These are phyloP conservation scores for Xylaria bambusicola DNA, from an alignment of 495 filamentous ascomycete genomes.

Conservation along the genomic window DNA sequence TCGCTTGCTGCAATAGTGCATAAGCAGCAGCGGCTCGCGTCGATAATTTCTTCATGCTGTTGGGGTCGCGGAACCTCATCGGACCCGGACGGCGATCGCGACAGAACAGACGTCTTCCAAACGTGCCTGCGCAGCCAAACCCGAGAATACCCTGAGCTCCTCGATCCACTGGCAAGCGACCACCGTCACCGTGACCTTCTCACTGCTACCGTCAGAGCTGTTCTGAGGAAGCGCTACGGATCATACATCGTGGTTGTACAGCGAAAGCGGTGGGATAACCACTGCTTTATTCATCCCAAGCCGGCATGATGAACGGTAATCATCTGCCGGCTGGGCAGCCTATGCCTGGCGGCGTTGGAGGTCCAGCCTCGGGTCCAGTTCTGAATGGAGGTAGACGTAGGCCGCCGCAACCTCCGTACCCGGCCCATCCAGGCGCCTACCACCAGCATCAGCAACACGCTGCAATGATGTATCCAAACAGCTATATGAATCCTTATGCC, in stretches of 20 bases:
- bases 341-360: constrained; percentile 43
- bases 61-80: constrained; percentile 27
- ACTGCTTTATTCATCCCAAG: constrained; percentile 50
- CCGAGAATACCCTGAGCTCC: neutral
- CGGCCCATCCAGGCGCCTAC: constrained; percentile 25
- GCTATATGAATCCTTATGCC: constrained; percentile 41
- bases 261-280: constrained; percentile 45
- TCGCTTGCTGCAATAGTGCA: too few relatives aligned
- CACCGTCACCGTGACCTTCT: constrained; percentile 20
- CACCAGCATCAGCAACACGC: constrained; percentile 34
- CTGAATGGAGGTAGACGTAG: constrained; percentile 32
- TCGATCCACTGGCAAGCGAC: constrained; percentile 5
- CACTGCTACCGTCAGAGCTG: neutral
- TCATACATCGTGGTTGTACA: neutral
- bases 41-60: constrained; percentile 7
- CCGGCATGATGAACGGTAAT: constrained; percentile 63
- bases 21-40: constrained; percentile 21
- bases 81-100: constrained; percentile 26
- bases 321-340: constrained; percentile 66
- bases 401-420: constrained; percentile 38
- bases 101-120: constrained; percentile 19
- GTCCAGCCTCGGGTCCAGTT: constrained; percentile 27
- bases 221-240: neutral
- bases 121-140: constrained; percentile 19
- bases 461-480: constrained; percentile 32